A percentile compares a stretch with the other conserved stretches of the same genome.
These are phyloP conservation scores for Trapa bicornis DNA, from an alignment of 345 rosid species.

Conservation along the genomic window DNA sequence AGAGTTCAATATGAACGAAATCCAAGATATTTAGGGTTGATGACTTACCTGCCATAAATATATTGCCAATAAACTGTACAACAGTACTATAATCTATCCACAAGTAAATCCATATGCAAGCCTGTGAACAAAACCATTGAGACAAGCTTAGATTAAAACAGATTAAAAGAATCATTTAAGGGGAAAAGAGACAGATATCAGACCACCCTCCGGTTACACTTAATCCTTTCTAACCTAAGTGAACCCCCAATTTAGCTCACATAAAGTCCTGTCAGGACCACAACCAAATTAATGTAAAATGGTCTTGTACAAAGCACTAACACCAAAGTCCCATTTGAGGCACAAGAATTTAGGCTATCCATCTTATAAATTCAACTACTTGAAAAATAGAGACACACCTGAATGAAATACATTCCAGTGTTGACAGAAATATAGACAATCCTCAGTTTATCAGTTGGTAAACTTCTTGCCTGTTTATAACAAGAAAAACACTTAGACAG, in stretches of 20 bases:
- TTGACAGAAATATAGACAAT: constrained; percentile 50
- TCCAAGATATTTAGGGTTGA: constrained; percentile 1
- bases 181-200: background rate
- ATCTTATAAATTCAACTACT: background rate
- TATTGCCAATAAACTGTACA: constrained; percentile 66
- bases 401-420: constrained; percentile 51
- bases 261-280: too few relatives aligned
- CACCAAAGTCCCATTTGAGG: background rate
- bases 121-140: constrained; percentile 26
- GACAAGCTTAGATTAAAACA: background rate
- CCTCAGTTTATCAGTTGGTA: constrained; percentile 86
- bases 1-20: background rate
- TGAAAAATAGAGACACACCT: constrained; percentile 31
- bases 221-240: too few relatives aligned
- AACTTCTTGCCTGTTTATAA: constrained; percentile 74
- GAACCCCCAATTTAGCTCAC: too few relatives aligned
- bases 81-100: constrained; percentile 70
- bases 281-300: too few relatives aligned
- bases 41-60: constrained; percentile 70
- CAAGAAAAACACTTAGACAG: constrained; percentile 1
- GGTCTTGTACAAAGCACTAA: too few relatives aligned
- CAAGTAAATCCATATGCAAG: constrained; percentile 73
- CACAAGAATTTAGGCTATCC: background rate
- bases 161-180: background rate
- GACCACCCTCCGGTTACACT: background rate